Percentiles rank a stretch among this genome's conserved stretches.
These are phyloP conservation scores for Candida anutae DNA, from an alignment of 1,139 yeast genomes.

Conservation along the genomic window DNA sequence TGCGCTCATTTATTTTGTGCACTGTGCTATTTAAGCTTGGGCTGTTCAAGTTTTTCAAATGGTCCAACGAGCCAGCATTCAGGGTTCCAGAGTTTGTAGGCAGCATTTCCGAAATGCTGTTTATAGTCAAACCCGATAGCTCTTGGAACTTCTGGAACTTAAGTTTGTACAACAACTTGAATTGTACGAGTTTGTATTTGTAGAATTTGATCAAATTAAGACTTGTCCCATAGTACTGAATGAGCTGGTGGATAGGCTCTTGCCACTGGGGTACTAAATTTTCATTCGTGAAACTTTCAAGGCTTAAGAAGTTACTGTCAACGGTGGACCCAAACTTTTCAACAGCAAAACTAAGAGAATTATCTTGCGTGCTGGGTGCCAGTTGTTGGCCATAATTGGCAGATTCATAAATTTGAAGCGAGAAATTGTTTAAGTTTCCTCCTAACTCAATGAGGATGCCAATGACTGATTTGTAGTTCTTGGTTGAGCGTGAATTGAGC, in stretches of 20 bases:
- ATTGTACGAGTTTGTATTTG: slow-evolving; percentile 39
- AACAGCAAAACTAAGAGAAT: slow-evolving; percentile 25
- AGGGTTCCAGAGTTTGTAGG: slow-evolving; percentile 2
- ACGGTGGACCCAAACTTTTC: slow-evolving; percentile 43
- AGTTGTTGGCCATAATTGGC: slow-evolving; percentile 7
- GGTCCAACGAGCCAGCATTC: slow-evolving; percentile 14
- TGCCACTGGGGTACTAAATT: slow-evolving; percentile 39
- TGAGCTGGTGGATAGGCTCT: slow-evolving; percentile 36
- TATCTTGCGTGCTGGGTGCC: slow-evolving; percentile 9
- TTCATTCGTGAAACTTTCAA: slow-evolving; percentile 29
- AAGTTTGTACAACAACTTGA: slow-evolving; percentile 32
- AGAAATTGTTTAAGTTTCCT: slow-evolving; percentile 40
- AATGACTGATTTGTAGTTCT: slow-evolving; percentile 22
- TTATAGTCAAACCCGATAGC: slow-evolving; percentile 19
- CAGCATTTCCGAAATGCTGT: slow-evolving; percentile 1
- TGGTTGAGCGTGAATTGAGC: slow-evolving; percentile 24
- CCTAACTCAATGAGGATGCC: slow-evolving; percentile 35
- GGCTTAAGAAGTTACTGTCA: slow-evolving; percentile 34
- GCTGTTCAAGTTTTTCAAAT: slow-evolving; percentile 28
- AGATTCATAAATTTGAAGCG: slow-evolving; percentile 34
- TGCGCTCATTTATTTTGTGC: slow-evolving; percentile 19
- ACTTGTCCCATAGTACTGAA: slow-evolving; percentile 32
- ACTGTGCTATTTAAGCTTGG: slow-evolving; percentile 36
- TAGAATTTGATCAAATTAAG: slow-evolving; percentile 35
- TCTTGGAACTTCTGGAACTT: slow-evolving; percentile 36